Percentiles rank a stretch among this genome's conserved stretches.
Conservation (phyloP, 441 rosid genomes). For the Jatropha multifida region DNA sequence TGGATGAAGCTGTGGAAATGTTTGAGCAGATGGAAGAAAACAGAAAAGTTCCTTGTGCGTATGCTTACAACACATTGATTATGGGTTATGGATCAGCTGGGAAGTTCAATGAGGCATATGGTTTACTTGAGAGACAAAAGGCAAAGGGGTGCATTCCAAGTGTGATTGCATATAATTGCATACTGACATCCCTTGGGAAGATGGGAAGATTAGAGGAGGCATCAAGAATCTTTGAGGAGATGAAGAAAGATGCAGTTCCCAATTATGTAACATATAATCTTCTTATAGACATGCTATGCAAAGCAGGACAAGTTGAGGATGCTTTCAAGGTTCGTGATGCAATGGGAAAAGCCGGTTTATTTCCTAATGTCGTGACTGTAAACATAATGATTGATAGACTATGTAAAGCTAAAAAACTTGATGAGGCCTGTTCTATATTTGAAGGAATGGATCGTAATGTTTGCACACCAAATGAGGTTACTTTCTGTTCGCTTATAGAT, state of each 20-base stretch:
- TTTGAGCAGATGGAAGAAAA: slow-evolving; percentile 76
- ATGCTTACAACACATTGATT: slow-evolving; percentile 93
- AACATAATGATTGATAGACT: slow-evolving; percentile 94
- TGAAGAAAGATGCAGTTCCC: slow-evolving; percentile 84
- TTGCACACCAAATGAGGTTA: slow-evolving; percentile 72
- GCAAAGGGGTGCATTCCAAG: slow-evolving; percentile 90
- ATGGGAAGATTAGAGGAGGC: slow-evolving; percentile 66
- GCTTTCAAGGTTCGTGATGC: slow-evolving; percentile 72
- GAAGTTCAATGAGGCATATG: slow-evolving; percentile 74
- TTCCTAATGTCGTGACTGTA: slow-evolving; percentile 76
- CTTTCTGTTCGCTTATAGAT: slow-evolving; percentile 87
- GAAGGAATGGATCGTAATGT: slow-evolving; percentile 69
- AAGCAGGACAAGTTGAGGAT: slow-evolving; percentile 63
- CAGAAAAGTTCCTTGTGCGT: slow-evolving; percentile 74
- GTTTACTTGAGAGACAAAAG: slow-evolving; percentile 79
- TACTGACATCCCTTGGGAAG: slow-evolving; percentile 87
- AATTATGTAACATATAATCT: slow-evolving; percentile 74
- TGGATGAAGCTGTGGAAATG: slow-evolving; percentile 77
- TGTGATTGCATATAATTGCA: slow-evolving; percentile 81
- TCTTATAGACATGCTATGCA: slow-evolving; percentile 78
- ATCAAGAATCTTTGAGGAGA: slow-evolving; percentile 66
- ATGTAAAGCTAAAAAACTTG: slow-evolving; percentile 81
- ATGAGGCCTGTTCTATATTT: slow-evolving; percentile 78
- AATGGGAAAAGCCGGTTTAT: slow-evolving; percentile 83
- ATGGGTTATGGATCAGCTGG: slow-evolving; percentile 95